phyloP scores from a whole-genome alignment of 2,329 filamentous ascomycete species.

The Stachybotrys echinatus region DNA sequence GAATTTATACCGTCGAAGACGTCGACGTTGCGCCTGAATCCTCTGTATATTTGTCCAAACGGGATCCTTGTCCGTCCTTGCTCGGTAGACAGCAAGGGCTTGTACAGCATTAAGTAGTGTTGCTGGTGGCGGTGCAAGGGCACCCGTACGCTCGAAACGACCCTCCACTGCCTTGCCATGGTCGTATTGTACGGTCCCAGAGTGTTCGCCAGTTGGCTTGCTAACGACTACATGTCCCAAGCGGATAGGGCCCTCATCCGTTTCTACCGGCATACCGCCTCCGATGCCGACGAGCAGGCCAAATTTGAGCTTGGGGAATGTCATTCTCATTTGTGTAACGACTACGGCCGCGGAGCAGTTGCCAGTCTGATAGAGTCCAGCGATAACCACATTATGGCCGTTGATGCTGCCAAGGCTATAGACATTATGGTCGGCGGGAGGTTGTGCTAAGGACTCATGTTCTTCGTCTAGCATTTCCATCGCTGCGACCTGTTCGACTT shows the following conservation, averaged over 20 bases:
- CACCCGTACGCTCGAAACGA: slow-evolving; percentile 10
- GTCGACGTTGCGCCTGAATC: slow-evolving; percentile 1
- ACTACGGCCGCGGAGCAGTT: slow-evolving; percentile 22
- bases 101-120: slow-evolving; percentile 10
- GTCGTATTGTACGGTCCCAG: slow-evolving; percentile 12
- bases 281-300: slow-evolving; percentile 16
- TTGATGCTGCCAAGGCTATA: slow-evolving; percentile 23
- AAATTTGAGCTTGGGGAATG: slow-evolving; percentile 21
- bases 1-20: slow-evolving; percentile 5
- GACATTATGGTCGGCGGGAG: slow-evolving; percentile 7
- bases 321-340: slow-evolving; percentile 23
- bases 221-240: slow-evolving; percentile 17
- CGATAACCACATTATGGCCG: slow-evolving; percentile 25
- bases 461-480: slow-evolving; percentile 18
- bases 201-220: slow-evolving; percentile 8
- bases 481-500: slow-evolving; percentile 17
- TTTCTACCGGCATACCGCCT: slow-evolving; percentile 12
- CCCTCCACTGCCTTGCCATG: slow-evolving; percentile 10
- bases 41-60: slow-evolving; percentile 6
- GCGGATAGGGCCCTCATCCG: slow-evolving; percentile 12
- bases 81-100: slow-evolving; percentile 4
- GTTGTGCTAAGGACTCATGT: slow-evolving; percentile 9
- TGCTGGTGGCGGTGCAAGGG: slow-evolving; percentile 7
- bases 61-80: slow-evolving; percentile 3
- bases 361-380: slow-evolving; percentile 22